phyloP scores from a whole-genome alignment of 2,329 filamentous ascomycete genomes.

The Aureobasidium sp. region DNA sequence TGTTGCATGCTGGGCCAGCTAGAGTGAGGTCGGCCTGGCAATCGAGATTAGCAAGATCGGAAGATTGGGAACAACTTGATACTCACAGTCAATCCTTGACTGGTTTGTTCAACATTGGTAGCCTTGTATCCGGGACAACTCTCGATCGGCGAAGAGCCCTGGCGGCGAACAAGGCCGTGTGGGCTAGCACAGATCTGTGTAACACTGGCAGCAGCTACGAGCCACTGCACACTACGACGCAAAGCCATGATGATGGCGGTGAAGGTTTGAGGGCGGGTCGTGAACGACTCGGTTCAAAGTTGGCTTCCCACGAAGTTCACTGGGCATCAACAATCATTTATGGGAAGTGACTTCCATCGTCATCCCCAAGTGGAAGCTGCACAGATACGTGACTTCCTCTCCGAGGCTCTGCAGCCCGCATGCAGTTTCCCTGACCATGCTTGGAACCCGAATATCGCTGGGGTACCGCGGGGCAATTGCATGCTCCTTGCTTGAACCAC shows the following conservation, averaged over 20 bases:
- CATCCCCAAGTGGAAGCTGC: background rate
- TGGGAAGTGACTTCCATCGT: background rate
- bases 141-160: constrained; percentile 13
- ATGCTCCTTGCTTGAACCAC: background rate
- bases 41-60: background rate
- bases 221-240: background rate
- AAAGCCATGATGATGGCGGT: background rate
- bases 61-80: background rate
- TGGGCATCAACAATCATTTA: constrained; percentile 8
- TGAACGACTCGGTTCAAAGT: background rate
- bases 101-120: constrained; percentile 44
- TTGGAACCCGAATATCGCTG: background rate
- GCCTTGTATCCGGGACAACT: constrained; percentile 61
- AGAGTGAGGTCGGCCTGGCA: constrained; percentile 51
- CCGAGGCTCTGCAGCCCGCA: background rate
- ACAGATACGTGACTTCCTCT: background rate
- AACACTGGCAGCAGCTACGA: constrained; percentile 1
- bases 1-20: constrained; percentile 56
- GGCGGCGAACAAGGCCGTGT: constrained; percentile 10
- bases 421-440: background rate
- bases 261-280: background rate
- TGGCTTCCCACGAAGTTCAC: background rate
- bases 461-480: background rate
- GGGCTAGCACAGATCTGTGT: constrained; percentile 2
- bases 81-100: constrained; percentile 49